Conservation (phyloP, 1,284 basidiomycete species). For the Cryptococcus sp. region DNA sequence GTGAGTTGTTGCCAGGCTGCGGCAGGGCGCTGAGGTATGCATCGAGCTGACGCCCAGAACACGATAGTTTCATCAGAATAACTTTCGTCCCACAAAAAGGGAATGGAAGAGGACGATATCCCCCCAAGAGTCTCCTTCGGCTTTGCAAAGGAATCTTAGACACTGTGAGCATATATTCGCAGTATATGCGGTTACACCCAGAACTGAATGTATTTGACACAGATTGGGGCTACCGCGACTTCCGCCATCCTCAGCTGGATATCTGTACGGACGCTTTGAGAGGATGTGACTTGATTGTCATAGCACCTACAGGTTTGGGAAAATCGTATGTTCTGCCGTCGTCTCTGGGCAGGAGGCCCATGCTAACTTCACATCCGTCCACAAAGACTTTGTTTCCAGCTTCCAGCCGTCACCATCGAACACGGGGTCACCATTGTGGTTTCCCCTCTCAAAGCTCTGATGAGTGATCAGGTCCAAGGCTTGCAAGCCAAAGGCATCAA, state of each 20-base stretch:
- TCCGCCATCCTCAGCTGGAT: conserved; percentile 71
- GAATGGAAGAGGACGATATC: conserved; percentile 37
- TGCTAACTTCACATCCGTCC: background rate
- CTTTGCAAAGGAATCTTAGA: conserved; percentile 32
- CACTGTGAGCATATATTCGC: conserved; percentile 39
- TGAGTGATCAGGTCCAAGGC: conserved; percentile 76
- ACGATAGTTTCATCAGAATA: conserved; percentile 30
- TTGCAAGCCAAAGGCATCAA: conserved; percentile 58
- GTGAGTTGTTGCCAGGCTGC: conserved; percentile 7
- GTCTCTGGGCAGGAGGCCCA: background rate
- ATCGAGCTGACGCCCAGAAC: no score
- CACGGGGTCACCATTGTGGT: conserved; percentile 72
- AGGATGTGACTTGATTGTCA: conserved; percentile 72
- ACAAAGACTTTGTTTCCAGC: conserved; percentile 73
- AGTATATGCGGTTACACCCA: no score
- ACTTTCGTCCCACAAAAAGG: conserved; percentile 30
- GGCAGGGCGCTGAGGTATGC: no score
- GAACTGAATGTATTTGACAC: no score
- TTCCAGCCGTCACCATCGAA: conserved; percentile 70
- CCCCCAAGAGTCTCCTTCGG: conserved; percentile 38
- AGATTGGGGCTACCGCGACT: conserved; percentile 68
- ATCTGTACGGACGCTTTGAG: conserved; percentile 66
- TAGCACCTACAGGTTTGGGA: conserved; percentile 84
- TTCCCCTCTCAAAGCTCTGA: conserved; percentile 77
- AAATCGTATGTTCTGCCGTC: conserved; percentile 58